Evolutionary conservation across 371 early-diverging fungal species (phyloP), one percentile per base, ranked within the genome.

Genomic region (Aphelidium insulamus): DNA sequence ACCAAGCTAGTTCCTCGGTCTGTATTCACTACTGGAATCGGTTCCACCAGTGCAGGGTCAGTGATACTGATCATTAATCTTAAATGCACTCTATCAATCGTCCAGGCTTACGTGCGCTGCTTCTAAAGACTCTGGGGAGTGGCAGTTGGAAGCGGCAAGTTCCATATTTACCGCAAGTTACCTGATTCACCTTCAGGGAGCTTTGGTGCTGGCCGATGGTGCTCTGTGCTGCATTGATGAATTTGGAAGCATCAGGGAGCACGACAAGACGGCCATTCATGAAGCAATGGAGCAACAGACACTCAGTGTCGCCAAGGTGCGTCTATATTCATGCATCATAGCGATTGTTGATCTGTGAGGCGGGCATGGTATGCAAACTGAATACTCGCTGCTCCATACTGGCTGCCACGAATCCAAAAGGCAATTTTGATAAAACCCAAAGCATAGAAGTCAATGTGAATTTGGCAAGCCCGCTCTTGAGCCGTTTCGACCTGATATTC

Each of bases 301-400:
- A 0, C 39, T 55, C 23, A 45, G 45, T 34, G 50, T 52, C 16
- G 52, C 52, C 12, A 52, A 52, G 48, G 33, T 40, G 25, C n/a
- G 3, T 4, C 11, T 6, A 8, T 35, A 7, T 8, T 19, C 26
- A 7, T 36, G 10, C 23, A 8, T 36, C 15, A 20, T 30, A 20
- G 14, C 26, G 28, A 81, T 74, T 4, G 78, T 81, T 79, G 82
- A 82, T 41, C 83, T 81, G 43, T 82, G 69, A 80, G 49, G 82
- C 81, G 0, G 83, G 83, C 5, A 62, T 82, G 27, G 72, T 76
- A 23, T 71, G 72, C 34, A 77, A 68, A 26, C 50, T 82, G 22
- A 76, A 77, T 44, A 71, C 82, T 2, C 44, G 83, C 26, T 77
- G 77, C 45, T 56, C 74, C 1, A 61, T 82, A 3, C 45, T 82